phyloP scores from a whole-genome alignment of 495 filamentous ascomycete genomes.

The Pyrenula aspistea region DNA sequence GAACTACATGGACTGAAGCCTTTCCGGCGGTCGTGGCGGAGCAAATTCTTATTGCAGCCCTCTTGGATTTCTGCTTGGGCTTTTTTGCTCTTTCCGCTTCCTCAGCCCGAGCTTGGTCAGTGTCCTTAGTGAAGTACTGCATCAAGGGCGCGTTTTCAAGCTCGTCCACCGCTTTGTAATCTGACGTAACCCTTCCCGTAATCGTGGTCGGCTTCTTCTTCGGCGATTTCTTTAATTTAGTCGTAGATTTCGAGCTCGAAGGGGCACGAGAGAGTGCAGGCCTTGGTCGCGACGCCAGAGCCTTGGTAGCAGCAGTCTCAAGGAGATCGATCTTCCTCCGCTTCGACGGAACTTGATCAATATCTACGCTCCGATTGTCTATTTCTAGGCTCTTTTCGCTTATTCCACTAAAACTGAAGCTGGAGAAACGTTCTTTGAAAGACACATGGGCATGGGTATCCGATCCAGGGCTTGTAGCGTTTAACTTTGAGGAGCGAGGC shows the following conservation, averaged over 20 bases:
- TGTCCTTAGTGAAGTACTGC: conserved; percentile 15
- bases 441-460: neutral
- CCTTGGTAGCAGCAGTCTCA: neutral
- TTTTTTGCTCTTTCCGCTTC: conserved; percentile 18
- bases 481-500: conserved; percentile 11
- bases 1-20: conserved; percentile 35
- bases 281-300: conserved; percentile 17
- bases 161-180: conserved; percentile 39
- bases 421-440: conserved; percentile 20
- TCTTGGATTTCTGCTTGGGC: conserved; percentile 17
- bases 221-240: conserved; percentile 40
- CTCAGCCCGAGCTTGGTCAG: neutral
- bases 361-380: neutral
- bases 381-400: conserved; percentile 4
- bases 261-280: conserved; percentile 1
- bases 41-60: conserved; percentile 30
- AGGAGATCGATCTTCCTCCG: conserved; percentile 29
- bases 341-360: conserved; percentile 23
- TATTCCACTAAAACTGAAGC: conserved; percentile 21
- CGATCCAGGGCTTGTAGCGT: neutral
- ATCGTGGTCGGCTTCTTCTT: conserved; percentile 74
- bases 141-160: conserved; percentile 15
- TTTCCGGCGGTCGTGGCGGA: neutral
- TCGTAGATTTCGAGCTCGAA: conserved; percentile 4
- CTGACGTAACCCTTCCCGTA: conserved; percentile 70